phyloP scores from a whole-genome alignment of 306 rosid species.

The Astragalus glycyphyllos region DNA sequence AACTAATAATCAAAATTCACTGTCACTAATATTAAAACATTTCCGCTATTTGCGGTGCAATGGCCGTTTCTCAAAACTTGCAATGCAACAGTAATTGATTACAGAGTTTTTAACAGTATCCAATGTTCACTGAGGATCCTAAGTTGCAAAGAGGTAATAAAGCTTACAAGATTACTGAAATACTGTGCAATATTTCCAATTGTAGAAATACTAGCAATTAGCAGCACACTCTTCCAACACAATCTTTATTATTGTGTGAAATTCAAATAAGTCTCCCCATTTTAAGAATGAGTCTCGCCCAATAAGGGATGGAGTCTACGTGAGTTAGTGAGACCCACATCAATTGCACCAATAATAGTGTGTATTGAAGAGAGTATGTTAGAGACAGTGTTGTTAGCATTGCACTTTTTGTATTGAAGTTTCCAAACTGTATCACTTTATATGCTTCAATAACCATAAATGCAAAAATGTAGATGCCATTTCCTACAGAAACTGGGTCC shows the following conservation, averaged over 20 bases:
- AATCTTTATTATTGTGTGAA: not conserved
- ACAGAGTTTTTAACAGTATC: not conserved
- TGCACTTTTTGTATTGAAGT: too few species aligned
- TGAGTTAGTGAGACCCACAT: not conserved
- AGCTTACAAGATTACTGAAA: slow-evolving; percentile 2
- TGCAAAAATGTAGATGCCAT: slow-evolving; percentile 29
- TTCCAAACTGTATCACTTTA: slow-evolving; percentile 5
- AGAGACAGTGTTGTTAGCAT: not conserved
- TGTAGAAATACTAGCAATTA: not conserved
- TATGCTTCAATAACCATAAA: slow-evolving; percentile 13
- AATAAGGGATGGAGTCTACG: not conserved
- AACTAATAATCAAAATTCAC: too few species aligned
- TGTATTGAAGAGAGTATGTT: not conserved
- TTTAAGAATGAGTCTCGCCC: not conserved
- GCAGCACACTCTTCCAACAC: not conserved
- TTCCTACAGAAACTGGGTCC: slow-evolving; percentile 40
- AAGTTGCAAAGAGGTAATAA: slow-evolving; percentile 25
- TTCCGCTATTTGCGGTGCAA: too few species aligned
- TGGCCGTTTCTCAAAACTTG: too few species aligned
- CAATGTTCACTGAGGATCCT: slow-evolving; percentile 8
- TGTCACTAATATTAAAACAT: too few species aligned
- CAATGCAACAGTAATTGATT: too few species aligned
- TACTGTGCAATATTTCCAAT: slow-evolving; percentile 11
- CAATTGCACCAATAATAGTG: not conserved
- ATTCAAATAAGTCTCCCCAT: not conserved